Conservation (phyloP, 2,329 filamentous ascomycete genomes). For the Fusarium stilboides region DNA sequence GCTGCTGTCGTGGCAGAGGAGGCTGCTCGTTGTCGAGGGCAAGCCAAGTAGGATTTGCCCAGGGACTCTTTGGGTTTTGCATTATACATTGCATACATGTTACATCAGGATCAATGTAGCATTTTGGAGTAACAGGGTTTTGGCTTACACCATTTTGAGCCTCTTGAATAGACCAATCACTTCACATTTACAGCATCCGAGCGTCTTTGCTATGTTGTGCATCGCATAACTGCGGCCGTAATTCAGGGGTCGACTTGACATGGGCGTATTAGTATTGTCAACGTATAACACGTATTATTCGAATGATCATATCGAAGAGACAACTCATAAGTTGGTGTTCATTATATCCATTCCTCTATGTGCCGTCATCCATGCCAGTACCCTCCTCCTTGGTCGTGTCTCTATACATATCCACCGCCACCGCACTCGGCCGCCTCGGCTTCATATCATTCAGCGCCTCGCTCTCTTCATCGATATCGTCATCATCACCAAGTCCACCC, state of each 20-base stretch:
- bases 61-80: background rate
- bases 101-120: background rate
- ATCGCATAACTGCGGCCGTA: background rate
- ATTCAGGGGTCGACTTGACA: background rate
- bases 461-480: slow-evolving; percentile 66
- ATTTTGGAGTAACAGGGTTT: slow-evolving; percentile 12
- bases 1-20: slow-evolving; percentile 38
- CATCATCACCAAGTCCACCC: slow-evolving; percentile 61
- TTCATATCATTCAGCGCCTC: slow-evolving; percentile 68
- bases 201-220: background rate
- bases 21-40: slow-evolving; percentile 29
- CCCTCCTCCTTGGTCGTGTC: slow-evolving; percentile 45
- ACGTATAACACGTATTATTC: background rate
- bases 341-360: slow-evolving; percentile 57
- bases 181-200: background rate
- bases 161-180: background rate
- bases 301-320: background rate
- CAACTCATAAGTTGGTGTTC: slow-evolving; percentile 7
- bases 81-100: background rate
- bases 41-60: slow-evolving; percentile 7
- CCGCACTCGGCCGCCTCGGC: slow-evolving; percentile 70
- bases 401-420: slow-evolving; percentile 65
- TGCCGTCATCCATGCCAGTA: slow-evolving; percentile 34
- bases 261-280: background rate
- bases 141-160: background rate